These are phyloP conservation scores for Solanum commersonii DNA, from an alignment of 257 asterid genomes.

Conservation along the genomic window DNA sequence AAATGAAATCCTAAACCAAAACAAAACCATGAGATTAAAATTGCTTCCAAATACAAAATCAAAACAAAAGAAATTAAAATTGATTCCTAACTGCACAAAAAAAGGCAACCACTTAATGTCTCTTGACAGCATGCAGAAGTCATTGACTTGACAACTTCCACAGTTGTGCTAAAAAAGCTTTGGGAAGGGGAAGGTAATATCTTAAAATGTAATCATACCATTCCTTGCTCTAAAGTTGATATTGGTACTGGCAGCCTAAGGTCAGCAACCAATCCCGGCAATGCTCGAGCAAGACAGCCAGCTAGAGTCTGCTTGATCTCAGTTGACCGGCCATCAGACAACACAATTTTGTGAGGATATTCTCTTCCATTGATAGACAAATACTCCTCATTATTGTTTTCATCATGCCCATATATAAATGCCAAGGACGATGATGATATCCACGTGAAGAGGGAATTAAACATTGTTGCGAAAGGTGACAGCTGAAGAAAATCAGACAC, in stretches of 20 bases:
- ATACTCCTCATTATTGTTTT: conserved; percentile 59
- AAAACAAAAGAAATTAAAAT: neutral
- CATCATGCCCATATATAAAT: conserved; percentile 78
- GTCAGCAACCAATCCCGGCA: conserved; percentile 78
- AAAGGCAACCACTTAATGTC: neutral
- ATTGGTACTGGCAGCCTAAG: conserved; percentile 71
- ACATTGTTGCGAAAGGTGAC: conserved; percentile 85
- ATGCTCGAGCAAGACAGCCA: conserved; percentile 73
- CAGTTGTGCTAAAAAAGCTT: neutral
- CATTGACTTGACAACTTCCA: neutral
- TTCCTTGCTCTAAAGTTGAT: conserved; percentile 69
- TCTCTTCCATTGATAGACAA: conserved; percentile 66
- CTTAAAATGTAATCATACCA: conserved; percentile 35
- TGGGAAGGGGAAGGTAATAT: neutral
- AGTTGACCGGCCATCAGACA: conserved; percentile 61
- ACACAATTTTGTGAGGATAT: conserved; percentile 52
- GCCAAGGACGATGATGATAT: conserved; percentile 83
- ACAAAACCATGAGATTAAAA: neutral
- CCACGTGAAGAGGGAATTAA: conserved; percentile 78
- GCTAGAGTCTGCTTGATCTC: conserved; percentile 80
- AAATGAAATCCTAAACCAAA: neutral
- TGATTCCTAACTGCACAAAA: neutral
- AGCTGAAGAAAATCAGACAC: conserved; percentile 35
- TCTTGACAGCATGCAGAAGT: neutral
- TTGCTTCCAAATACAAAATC: neutral